These are phyloP conservation scores for Geoglossum cookeanum DNA, from an alignment of 2,329 filamentous ascomycete species.

Conservation along the genomic window DNA sequence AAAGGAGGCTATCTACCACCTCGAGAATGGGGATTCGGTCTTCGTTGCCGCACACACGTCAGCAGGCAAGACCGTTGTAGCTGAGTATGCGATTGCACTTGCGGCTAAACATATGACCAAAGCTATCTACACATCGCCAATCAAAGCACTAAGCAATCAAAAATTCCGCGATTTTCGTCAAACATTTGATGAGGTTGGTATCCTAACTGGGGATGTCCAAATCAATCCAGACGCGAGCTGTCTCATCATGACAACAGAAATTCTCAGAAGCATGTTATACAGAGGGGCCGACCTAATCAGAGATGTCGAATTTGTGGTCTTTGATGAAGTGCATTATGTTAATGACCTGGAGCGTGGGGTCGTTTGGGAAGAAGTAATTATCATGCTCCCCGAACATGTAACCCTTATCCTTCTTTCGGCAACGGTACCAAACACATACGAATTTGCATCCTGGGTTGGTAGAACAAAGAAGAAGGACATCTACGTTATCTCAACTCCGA, in stretches of 20 bases:
- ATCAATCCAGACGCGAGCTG: conserved; percentile 96
- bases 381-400: conserved; percentile 95
- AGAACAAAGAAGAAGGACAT: conserved; percentile 97
- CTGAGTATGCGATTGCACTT: conserved; percentile 91
- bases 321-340: conserved; percentile 97
- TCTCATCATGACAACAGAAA: conserved; percentile 98
- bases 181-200: conserved; percentile 87
- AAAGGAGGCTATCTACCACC: conserved; percentile 93
- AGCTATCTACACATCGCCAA: conserved; percentile 95
- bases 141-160: conserved; percentile 95
- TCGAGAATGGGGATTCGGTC: conserved; percentile 90
- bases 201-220: conserved; percentile 91
- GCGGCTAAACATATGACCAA: conserved; percentile 99
- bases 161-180: conserved; percentile 92
- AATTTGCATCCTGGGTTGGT: conserved; percentile 97
- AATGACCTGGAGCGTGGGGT: conserved; percentile 92
- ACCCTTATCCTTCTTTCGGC: conserved; percentile 88
- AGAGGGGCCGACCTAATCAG: conserved; percentile 86
- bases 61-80: conserved; percentile 93
- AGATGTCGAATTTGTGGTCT: conserved; percentile 97
- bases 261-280: conserved; percentile 94
- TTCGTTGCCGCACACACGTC: conserved; percentile 97
- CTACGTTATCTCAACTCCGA: conserved; percentile 94
- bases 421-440: conserved; percentile 90
- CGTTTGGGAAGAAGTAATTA: conserved; percentile 99